Evolutionary conservation across 2,329 filamentous ascomycete species (phyloP).

Genomic region (Nannizziopsis arthrosporioides): DNA sequence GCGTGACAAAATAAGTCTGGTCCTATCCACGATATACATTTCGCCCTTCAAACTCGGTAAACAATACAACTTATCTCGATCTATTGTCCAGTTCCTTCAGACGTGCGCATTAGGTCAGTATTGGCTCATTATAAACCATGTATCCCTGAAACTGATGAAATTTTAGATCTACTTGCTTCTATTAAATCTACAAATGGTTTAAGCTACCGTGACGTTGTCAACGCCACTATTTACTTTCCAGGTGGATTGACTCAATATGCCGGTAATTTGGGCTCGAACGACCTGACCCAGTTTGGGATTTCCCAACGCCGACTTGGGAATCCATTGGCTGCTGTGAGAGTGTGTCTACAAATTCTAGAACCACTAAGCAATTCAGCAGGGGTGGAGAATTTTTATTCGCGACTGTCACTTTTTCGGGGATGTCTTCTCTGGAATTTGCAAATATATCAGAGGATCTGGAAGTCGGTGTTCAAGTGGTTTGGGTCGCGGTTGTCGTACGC

Average conservation of each 20-base stretch:
- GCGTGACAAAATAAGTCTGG: slow-evolving; percentile 29
- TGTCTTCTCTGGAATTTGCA: slow-evolving; percentile 27
- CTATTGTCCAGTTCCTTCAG: slow-evolving; percentile 25
- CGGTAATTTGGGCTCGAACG: slow-evolving; percentile 24
- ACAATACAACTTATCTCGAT: slow-evolving; percentile 21
- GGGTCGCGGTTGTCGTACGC: slow-evolving; percentile 15
- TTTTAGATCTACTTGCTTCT: slow-evolving; percentile 35
- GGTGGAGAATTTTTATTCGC: slow-evolving; percentile 15
- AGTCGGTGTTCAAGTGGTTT: slow-evolving; percentile 21
- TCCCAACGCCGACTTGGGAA: slow-evolving; percentile 20
- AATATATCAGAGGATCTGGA: slow-evolving; percentile 26
- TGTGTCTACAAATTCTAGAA: slow-evolving; percentile 24
- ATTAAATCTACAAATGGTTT: slow-evolving; percentile 27
- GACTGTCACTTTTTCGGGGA: slow-evolving; percentile 21
- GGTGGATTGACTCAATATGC: slow-evolving; percentile 15
- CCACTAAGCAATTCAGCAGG: slow-evolving; percentile 18
- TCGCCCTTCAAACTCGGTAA: slow-evolving; percentile 26
- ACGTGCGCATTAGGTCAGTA: slow-evolving; percentile 30
- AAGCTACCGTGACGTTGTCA: slow-evolving; percentile 8
- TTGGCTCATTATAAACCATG: background rate
- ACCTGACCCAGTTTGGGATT: slow-evolving; percentile 23
- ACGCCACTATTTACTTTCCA: slow-evolving; percentile 19
- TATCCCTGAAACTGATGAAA: slow-evolving; percentile 3
- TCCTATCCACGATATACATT: slow-evolving; percentile 25
- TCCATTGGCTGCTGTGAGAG: slow-evolving; percentile 19